Evolutionary conservation across 2,329 filamentous ascomycete species (phyloP).

Genomic region (Plenodomus biglobosus): DNA sequence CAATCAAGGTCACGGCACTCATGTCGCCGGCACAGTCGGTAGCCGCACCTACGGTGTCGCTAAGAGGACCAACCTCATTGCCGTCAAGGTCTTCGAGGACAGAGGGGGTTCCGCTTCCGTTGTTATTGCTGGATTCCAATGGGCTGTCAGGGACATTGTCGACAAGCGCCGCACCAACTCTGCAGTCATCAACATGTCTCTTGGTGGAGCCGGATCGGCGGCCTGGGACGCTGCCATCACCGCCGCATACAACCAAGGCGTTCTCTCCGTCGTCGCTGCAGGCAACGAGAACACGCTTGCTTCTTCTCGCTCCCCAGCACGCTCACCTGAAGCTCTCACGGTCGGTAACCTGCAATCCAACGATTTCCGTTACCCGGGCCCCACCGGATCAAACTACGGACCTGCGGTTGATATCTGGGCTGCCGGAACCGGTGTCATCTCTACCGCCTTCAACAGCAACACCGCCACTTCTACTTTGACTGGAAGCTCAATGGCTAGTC

Average conservation of each 20-base stretch:
- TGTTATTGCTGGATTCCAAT: conserved; percentile 37
- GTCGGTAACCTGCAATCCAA: conserved; percentile 39
- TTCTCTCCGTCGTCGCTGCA: conserved; percentile 40
- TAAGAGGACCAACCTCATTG: conserved; percentile 38
- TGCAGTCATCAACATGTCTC: conserved; percentile 44
- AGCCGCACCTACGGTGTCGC: conserved; percentile 37
- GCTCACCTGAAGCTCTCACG: conserved; percentile 39
- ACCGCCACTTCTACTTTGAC: conserved; percentile 49
- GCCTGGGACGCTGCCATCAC: conserved; percentile 40
- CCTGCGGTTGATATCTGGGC: conserved; percentile 45
- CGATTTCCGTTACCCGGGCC: conserved; percentile 20
- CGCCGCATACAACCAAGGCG: conserved; percentile 34
- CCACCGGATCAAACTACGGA: conserved; percentile 42
- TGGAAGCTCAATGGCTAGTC: conserved; percentile 67
- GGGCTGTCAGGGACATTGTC: conserved; percentile 41
- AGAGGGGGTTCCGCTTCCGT: conserved; percentile 18
- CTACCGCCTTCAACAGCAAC: conserved; percentile 51
- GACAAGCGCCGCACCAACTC: conserved; percentile 27
- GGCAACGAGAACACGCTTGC: conserved; percentile 40
- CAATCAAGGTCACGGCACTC: conserved; percentile 37
- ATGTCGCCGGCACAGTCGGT: conserved; percentile 38
- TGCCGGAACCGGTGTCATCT: conserved; percentile 45
- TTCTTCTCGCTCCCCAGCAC: conserved; percentile 31
- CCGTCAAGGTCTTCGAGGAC: conserved; percentile 41
- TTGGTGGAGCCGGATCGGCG: conserved; percentile 33